Evolutionary conservation across 2,329 filamentous ascomycete species (phyloP).

Genomic region (Hypocrella siamensis): DNA sequence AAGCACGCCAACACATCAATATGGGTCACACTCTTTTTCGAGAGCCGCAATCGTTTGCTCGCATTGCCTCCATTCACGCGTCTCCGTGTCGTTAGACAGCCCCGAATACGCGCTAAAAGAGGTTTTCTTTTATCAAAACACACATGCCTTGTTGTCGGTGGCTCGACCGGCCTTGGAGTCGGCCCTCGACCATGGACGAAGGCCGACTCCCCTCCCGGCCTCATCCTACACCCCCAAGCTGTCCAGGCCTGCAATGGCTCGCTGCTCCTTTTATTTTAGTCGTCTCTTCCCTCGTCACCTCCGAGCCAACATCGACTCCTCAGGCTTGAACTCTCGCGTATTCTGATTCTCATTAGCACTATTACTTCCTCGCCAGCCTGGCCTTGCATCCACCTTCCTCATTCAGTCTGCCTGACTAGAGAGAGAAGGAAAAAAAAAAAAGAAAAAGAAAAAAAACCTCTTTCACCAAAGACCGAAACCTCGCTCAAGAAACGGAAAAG

Average conservation of each 20-base stretch:
- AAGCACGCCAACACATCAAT: conserved; percentile 84
- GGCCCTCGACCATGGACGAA: background rate
- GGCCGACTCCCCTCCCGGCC: conserved; percentile 1
- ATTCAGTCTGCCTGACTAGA: too few species aligned
- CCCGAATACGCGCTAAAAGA: conserved; percentile 32
- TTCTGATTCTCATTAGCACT: conserved; percentile 30
- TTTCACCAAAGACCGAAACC: too few species aligned
- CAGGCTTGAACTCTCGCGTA: conserved; percentile 4
- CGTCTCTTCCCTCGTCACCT: conserved; percentile 3
- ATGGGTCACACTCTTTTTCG: conserved; percentile 43
- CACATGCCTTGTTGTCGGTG: conserved; percentile 44
- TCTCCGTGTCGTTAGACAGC: conserved; percentile 25
- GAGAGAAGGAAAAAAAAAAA: too few species aligned
- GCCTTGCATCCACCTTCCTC: too few species aligned
- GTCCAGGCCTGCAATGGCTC: background rate
- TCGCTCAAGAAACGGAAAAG: too few species aligned
- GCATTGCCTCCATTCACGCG: conserved; percentile 29
- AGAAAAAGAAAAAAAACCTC: too few species aligned
- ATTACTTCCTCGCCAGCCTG: conserved; percentile 35
- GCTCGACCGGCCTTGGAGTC: conserved; percentile 28
- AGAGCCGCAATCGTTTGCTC: conserved; percentile 53
- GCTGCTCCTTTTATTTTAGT: conserved; percentile 3
- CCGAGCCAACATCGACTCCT: background rate
- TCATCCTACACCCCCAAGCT: background rate
- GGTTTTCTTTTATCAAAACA: conserved; percentile 20